These are phyloP conservation scores for Oryza nivara DNA, from an alignment of 176 grass and related monocot species.

Conservation along the genomic window DNA sequence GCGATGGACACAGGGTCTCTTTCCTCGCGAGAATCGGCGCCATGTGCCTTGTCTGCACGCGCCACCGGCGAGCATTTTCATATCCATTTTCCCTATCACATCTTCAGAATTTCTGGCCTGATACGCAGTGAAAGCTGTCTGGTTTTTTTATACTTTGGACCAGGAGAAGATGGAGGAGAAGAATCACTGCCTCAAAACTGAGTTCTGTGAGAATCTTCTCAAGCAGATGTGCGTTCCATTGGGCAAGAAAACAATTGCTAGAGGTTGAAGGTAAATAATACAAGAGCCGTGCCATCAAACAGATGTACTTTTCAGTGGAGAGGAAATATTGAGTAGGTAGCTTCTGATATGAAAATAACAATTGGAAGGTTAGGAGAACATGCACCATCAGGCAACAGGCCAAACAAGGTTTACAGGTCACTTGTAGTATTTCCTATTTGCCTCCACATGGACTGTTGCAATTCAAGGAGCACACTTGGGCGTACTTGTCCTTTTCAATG, in stretches of 20 bases:
- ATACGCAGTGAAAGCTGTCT: not conserved
- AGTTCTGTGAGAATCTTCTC: not conserved
- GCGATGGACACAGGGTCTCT: slow-evolving; percentile 16
- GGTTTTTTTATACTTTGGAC: not conserved
- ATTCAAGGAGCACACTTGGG: slow-evolving; percentile 36
- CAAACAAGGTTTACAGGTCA: not conserved
- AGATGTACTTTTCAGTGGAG: not conserved
- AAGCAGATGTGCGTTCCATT: not conserved
- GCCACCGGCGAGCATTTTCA: not conserved
- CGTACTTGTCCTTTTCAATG: slow-evolving; percentile 42
- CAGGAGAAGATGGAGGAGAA: not conserved
- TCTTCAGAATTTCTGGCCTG: not conserved
- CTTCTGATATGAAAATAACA: not conserved
- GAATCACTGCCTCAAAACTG: not conserved
- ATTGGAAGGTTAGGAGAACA: slow-evolving; percentile 37
- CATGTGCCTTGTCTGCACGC: slow-evolving; percentile 34
- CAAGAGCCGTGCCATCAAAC: too few species aligned
- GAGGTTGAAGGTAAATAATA: slow-evolving; percentile 27
- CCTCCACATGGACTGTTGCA: slow-evolving; percentile 59
- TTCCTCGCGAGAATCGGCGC: not conserved
- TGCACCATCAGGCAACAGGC: slow-evolving; percentile 26
- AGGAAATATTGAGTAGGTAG: not conserved
- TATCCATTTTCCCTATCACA: not conserved
- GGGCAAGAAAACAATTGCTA: not conserved
- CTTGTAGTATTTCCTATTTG: slow-evolving; percentile 23